Percentiles rank a stretch among this genome's conserved stretches.
Evolutionary conservation across 1,139 yeast species (phyloP).

Genomic region (Taphrina confusa): DNA sequence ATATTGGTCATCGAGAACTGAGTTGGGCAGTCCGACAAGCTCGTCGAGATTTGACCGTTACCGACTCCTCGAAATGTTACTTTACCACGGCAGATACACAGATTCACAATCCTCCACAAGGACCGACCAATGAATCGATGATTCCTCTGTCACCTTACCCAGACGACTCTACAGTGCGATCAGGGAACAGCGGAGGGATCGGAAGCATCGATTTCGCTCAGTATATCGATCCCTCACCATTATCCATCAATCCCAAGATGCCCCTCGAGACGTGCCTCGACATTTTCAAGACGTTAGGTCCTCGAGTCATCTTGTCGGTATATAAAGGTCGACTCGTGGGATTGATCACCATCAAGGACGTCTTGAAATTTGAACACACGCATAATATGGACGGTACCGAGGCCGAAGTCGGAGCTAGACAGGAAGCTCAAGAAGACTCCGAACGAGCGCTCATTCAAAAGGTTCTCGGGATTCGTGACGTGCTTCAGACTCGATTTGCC

Average conservation of each 20-base stretch:
- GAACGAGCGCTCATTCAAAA: neutral
- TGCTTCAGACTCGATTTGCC: neutral
- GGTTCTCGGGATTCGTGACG: neutral
- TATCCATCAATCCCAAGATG: conserved; percentile 58
- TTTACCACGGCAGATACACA: conserved; percentile 40
- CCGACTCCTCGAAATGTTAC: conserved; percentile 40
- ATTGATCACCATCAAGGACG: conserved; percentile 65
- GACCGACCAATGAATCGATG: neutral
- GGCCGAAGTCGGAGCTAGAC: neutral
- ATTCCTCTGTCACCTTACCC: conserved; percentile 13
- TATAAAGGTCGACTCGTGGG: conserved; percentile 59
- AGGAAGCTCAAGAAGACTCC: neutral
- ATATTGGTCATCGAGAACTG: conserved; percentile 47
- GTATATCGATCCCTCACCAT: conserved; percentile 62
- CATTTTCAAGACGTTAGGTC: conserved; percentile 77
- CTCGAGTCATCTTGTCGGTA: conserved; percentile 69
- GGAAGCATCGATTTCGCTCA: conserved; percentile 50
- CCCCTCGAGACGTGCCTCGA: conserved; percentile 67
- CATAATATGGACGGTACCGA: neutral
- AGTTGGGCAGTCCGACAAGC: conserved; percentile 42
- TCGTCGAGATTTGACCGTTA: conserved; percentile 11
- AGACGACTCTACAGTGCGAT: neutral
- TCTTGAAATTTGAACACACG: conserved; percentile 52
- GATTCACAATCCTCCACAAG: neutral
- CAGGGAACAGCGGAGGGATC: neutral